Base-by-base conservation (phyloP, 192 early-diverging fungal genomes). In the Paraglomus occultum region DNA sequence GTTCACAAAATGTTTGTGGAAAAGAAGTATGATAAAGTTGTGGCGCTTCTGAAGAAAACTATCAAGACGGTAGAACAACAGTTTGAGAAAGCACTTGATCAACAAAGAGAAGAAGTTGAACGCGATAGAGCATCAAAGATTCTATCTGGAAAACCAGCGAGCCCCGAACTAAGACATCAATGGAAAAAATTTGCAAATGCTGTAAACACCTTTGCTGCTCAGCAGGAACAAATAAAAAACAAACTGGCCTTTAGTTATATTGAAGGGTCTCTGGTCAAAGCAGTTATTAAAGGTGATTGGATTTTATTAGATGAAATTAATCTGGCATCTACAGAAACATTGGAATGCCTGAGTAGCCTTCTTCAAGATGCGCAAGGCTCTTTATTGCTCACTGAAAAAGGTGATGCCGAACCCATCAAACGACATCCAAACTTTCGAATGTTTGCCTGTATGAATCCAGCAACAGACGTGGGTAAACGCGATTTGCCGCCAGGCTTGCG, bases 361-460 rank as follows among this genome's bases (percentile, higher is more conserved):
- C 76, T 99, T 63, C 93, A 97, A 76, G 83, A 85, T 60, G 83
- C 89, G 6, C 73, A 84, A 10, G 92, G 93, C 8, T 92, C 92
- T 44, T 74, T 99, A 44, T 73, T 97, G 11, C 80, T 99, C 52
- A 86, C 96, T 5, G 97, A 99, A 69, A 87, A 93, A 18, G 97
- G 96, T 40, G 94, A 95, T 74, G 86, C 83, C n/a, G 81, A 87
- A 66, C 91, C 91, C 8, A 82, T 99, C 8, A 73, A 82, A 7
- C 86, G 97, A 50, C 97, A 99, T 74, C 88, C 90, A 8, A 89
- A 90, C 47, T 99, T 99, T 82, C 82, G 97, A 4, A 79, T 99
- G 4, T 98, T 99, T 77, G 94, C 91, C 2, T 99, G 97, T 77
- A 99, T 99, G 96, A 99, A 99, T 76, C 97, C 97, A 42, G 90